phyloP scores from a whole-genome alignment of 225 moss, liverwort and hornwort genomes.

The Lunularia cruciata region DNA sequence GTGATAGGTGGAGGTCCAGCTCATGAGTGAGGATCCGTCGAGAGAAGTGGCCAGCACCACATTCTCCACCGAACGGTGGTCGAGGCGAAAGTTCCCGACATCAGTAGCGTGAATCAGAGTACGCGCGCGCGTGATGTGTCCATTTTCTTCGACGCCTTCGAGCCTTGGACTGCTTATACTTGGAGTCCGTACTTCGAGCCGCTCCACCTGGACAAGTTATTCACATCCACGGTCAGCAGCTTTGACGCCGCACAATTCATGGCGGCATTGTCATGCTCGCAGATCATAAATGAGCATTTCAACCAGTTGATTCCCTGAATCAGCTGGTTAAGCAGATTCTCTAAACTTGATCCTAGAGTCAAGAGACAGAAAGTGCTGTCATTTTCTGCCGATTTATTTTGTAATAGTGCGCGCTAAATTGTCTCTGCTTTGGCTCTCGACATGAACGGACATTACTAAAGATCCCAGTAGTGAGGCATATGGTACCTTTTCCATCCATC shows the following conservation, averaged over 20 bases:
- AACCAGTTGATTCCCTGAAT: background rate
- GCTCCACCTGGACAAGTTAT: too few species aligned
- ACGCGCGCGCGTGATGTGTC: too few species aligned
- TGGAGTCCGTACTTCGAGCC: too few species aligned
- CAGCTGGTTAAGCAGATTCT: too few species aligned
- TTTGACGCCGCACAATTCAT: background rate
- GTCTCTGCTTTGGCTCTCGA: background rate
- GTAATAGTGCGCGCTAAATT: background rate
- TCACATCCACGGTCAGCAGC: background rate
- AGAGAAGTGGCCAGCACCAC: constrained; percentile 4
- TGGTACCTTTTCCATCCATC: background rate
- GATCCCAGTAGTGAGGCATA: too few species aligned
- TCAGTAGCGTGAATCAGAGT: too few species aligned
- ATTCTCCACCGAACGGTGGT: background rate
- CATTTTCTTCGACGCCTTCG: too few species aligned
- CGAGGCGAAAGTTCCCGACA: constrained; percentile 3
- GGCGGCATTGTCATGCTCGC: background rate
- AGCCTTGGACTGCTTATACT: background rate
- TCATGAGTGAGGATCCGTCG: background rate
- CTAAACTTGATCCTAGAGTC: background rate
- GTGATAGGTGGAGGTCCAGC: constrained; percentile 1
- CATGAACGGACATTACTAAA: background rate
- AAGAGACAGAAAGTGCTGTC: background rate
- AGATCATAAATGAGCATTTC: background rate
- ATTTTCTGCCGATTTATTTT: background rate